Evolutionary conservation across 805 yeast genomes (phyloP), one percentile per base, ranked within the genome.

Genomic region (Spathaspora girioi): DNA sequence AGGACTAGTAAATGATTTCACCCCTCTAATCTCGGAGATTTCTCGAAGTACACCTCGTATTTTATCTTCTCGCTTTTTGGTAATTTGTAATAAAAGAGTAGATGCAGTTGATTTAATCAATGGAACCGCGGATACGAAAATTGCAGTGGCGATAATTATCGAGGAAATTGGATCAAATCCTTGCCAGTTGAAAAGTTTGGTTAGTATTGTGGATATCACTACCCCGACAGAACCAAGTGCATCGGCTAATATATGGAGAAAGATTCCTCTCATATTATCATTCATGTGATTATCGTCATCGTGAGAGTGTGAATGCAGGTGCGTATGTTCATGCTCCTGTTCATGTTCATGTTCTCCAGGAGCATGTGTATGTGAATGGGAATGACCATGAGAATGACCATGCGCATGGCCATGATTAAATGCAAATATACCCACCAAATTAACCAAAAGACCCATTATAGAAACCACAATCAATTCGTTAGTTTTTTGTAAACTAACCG

Each of bases 171-270:
- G 97, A 63, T 94, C 99, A 63, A 93, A 86, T 1, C 96, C 86
- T 50, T 83, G 80, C 82, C 88, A 80, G 15, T 57, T 54, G 65
- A 87, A 85, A 32, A 83, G 60, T 52, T 84, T 82, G 8, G 93
- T 87, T 40, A 94, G 69, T 5, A 90, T 50, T 0, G 99, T 93
- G 0, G 97, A 91, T 1, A 90, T 67, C n/a, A 94, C 92, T 15
- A 96, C 99, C 6, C 98, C 98, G 0, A 92, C 96, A 0, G 98
- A 93, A 0, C 99, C 99, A 41, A 94, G 72, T 0, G 98, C 92
- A 61, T 94, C 99, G 0, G 99, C 99, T 44, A 94, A 65, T 29
- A 94, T 88, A 60, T 94, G 99, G 44, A 94, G 72, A 61, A 94
- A 94, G 5, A 94, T 89, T 12, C 99, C 99, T 52, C 86, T 84